phyloP scores from a whole-genome alignment of 257 asterid species.

The Fraxinus cuspidata region DNA sequence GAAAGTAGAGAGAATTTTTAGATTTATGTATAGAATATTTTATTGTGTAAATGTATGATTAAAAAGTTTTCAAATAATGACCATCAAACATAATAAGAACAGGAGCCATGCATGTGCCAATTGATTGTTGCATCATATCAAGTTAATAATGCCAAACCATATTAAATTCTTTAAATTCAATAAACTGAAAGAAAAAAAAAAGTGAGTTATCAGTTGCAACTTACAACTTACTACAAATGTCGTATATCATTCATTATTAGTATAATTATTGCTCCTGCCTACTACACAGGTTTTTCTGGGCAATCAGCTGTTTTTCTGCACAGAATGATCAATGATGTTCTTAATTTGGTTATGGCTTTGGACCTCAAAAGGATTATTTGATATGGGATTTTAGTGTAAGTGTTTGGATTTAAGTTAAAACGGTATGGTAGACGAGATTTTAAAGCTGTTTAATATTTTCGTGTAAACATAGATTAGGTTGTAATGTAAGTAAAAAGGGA shows the following conservation, averaged over 20 bases:
- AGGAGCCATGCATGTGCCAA: slow-evolving; percentile 26
- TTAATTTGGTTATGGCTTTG: neutral
- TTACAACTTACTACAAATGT: slow-evolving; percentile 4
- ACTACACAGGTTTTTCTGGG: slow-evolving; percentile 5
- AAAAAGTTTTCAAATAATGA: too few relatives aligned
- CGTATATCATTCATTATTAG: slow-evolving; percentile 7
- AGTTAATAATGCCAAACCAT: slow-evolving; percentile 26
- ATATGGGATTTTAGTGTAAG: neutral
- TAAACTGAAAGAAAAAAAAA: neutral
- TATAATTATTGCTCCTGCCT: neutral
- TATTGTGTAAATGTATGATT: too few relatives aligned
- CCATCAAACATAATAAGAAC: neutral
- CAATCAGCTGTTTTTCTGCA: slow-evolving; percentile 9
- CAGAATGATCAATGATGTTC: slow-evolving; percentile 10
- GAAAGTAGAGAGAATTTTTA: too few relatives aligned
- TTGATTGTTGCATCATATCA: slow-evolving; percentile 51
- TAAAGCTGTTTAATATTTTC: neutral
- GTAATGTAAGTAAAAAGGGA: slow-evolving; percentile 26
- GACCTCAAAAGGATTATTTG: neutral
- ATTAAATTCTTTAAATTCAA: neutral
- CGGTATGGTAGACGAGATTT: neutral
- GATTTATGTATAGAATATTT: too few relatives aligned
- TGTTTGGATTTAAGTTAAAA: neutral
- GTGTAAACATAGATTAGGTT: slow-evolving; percentile 1
- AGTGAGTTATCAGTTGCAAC: neutral